Conservation (phyloP, 148 eudicot species). For the Chenopodium suecicum region DNA sequence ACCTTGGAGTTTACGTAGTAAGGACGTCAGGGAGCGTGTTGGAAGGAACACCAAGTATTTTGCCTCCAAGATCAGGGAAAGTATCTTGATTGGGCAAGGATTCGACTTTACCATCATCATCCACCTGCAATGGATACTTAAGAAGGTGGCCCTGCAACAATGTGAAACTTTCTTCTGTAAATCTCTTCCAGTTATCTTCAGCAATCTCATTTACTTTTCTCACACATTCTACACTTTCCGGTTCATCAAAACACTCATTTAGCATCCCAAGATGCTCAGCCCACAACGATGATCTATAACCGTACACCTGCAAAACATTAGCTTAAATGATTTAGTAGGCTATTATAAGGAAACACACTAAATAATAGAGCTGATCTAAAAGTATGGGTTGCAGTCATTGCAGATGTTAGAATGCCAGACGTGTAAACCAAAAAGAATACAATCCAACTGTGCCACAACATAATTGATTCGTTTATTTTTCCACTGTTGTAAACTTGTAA, state of each 20-base stretch:
- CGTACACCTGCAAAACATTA: slow-evolving; percentile 49
- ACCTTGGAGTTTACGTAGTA: slow-evolving; percentile 36
- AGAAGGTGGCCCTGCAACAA: slow-evolving; percentile 61
- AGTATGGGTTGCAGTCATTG: not conserved
- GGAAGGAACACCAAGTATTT: slow-evolving; percentile 50
- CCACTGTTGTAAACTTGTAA: not conserved
- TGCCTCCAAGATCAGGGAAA: slow-evolving; percentile 72
- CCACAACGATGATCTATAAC: slow-evolving; percentile 68
- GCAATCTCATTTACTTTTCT: slow-evolving; percentile 58
- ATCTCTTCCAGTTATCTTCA: slow-evolving; percentile 58
- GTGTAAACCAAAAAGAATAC: not conserved
- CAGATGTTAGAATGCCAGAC: not conserved
- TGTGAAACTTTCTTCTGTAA: slow-evolving; percentile 36
- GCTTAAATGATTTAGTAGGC: not conserved
- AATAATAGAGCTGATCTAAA: not conserved
- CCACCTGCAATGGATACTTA: slow-evolving; percentile 56
- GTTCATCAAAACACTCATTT: slow-evolving; percentile 39
- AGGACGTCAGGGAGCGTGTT: slow-evolving; percentile 48
- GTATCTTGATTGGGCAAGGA: slow-evolving; percentile 47
- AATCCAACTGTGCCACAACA: not conserved
- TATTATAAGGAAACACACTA: not conserved
- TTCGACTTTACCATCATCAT: slow-evolving; percentile 51
- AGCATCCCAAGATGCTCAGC: slow-evolving; percentile 60
- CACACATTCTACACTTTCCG: slow-evolving; percentile 59
- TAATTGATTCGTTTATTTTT: not conserved